Evolutionary conservation across 345 rosid species (phyloP), one percentile per base, ranked within the genome.

Genomic region (Laguncularia racemosa): DNA sequence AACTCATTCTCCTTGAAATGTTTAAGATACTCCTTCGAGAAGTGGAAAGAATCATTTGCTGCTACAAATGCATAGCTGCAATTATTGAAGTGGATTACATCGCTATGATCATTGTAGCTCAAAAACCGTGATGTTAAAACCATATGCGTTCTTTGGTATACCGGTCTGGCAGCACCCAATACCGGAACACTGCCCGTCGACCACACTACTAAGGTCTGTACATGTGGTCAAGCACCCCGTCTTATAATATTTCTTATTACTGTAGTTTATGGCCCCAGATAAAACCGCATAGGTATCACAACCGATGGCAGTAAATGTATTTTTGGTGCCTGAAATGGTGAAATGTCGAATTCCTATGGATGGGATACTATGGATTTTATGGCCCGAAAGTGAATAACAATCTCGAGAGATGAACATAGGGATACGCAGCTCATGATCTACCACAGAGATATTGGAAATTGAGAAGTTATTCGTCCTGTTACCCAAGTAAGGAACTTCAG

Each of bases 171-270:
- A 82, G 40, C 84, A 82, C 12, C 77, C 76, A 4, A 70, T 43
- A 4, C 81, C 81, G 23, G 48, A 44, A 71, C 81, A 82, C 1
- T 50, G 20, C 2, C 62, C 65, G 11, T 77, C 61, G 0, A 44
- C 26, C 33, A 64, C 58, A 49, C 53, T 57, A 1, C 57, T 56
- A 0, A 18, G 26, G 15, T 40, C 20, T 16, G 26, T 0, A n/a
- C 85, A 83, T 6, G 52, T 10, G 12, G 85, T 71, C 62, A 73
- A 33, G 48, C 85, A 75, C 14, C 81, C 78, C 1, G 66, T 68
- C 5, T 50, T 52, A 60, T 72, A 71, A 0, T 68, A 15, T 4
- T 55, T 3, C 26, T 44, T 51, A 33, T 33, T 0, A 33, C 11
- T 7, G 6, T 4, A 1, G 40, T 5, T 33, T 33, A 26, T 33